Base-by-base conservation (phyloP, 108 stramenopile species). In the Pseudonitzschia delicatissima region DNA sequence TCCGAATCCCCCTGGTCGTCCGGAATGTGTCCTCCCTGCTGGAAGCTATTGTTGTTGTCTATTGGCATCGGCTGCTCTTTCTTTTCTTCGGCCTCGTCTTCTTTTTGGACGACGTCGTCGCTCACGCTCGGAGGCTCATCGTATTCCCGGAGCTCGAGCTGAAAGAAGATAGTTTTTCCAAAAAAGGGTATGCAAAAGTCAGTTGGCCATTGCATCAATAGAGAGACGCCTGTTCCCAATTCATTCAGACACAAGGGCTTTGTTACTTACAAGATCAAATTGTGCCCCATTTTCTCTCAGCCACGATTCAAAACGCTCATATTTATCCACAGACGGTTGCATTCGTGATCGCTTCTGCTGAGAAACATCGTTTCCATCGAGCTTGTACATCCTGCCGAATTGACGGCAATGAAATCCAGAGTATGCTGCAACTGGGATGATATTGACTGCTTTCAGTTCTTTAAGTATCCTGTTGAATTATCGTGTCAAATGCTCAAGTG, bases 281-380 rank as follows among this genome's bases (percentile, higher is more conserved):
- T 82, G 73, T 25, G 92, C 89, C 32, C 92, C 89, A 67, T 90
- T 94, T 63, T 83, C 74, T 64, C 81, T 52, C 27, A 93, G 73
- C 92, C 92, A 93, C 33, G 57, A 59, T 71, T 94, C 93, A 64
- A 91, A 94, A 6, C 82, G 73, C 39, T 83, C 82, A 64, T 82
- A 91, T 68, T 94, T 91, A 62, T 88, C 88, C 12, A 59, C 62
- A 6, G 61, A 36, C 32, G 25, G 39, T 42, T 61, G 60, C 4
- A 18, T n/a, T 37, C 13, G 36, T 18, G 25, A 18, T 37, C n/a
- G 37, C 39, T 61, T 28, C 59, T 60, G 40, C 20, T 61, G 39
- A 20, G 28, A 31, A 3, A 13, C 29, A 32, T 55, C 53, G 53
- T 51, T 51, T n/a, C 32, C 32, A 55, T 31, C 15, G 17, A n/a